Evolutionary conservation across 2,329 filamentous ascomycete species (phyloP), one percentile per base, ranked within the genome.

Genomic region (Penicillium sp.): DNA sequence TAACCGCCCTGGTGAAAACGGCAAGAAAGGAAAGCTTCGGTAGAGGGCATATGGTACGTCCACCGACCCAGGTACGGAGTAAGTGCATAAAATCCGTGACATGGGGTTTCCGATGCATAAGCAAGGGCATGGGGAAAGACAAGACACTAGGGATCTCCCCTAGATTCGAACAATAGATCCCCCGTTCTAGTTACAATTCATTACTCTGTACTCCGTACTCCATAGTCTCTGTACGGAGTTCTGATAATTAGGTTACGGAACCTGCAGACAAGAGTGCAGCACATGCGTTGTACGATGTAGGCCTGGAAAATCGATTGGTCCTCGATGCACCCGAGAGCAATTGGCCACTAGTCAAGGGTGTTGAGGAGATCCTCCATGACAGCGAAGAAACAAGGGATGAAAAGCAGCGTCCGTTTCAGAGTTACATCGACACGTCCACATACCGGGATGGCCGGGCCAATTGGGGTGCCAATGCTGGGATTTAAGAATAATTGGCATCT

Each of bases 371-470:
- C 49, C 25, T 51, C 39, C 29, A 55, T 54, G 52, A 49, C 52
- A 55, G 43, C 36, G 10, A 25, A 54, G n/a, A 55, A 56, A 51
- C 65, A 66, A 66, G 63, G 63, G 65, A 42, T 59, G 44, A 57
- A 51, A 42, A 36, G 39, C 29, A 39, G 35, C 21, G 23, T 45
- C 42, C 52, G 63, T 67, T 58, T 67, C 59, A 61, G 53, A 66
- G 65, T 67, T 65, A 66, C 65, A 66, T 66, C 43, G 31, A 59
- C 65, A 66, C 17, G 39, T 53, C 39, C 31, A 44, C 50, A 55
- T 55, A 55, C 53, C 53, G 47, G 48, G 39, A 17, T 21, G 13
- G n/a, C 41, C 41, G 21, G 29, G 4, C 51, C 51, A 53, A 53
- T 48, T 36, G 41, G 31, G 12, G 15, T 33, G 6, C 21, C 17